phyloP scores from a whole-genome alignment of 2,329 filamentous ascomycete genomes.

The Penicillium sp. region DNA sequence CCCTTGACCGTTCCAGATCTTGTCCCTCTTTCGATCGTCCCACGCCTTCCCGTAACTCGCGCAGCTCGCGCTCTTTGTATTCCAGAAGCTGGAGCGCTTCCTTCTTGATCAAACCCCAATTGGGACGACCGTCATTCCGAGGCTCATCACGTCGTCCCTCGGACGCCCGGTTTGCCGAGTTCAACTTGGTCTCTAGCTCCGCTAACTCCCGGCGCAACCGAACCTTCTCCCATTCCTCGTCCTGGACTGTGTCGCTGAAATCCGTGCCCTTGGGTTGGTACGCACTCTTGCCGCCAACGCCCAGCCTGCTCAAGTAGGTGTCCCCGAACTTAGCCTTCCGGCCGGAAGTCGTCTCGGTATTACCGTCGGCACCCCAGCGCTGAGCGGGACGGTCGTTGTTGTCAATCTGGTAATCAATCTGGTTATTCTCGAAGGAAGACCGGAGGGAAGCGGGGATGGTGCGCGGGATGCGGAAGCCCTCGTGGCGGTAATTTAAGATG shows the following conservation, averaged over 20 bases:
- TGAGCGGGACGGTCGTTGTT: conserved; percentile 65
- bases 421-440: conserved; percentile 85
- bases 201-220: conserved; percentile 85
- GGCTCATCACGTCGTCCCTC: conserved; percentile 53
- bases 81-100: conserved; percentile 92
- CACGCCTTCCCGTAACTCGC: conserved; percentile 62
- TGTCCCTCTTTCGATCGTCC: conserved; percentile 57
- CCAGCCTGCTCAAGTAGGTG: conserved; percentile 86
- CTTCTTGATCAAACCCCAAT: conserved; percentile 85
- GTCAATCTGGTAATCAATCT: conserved; percentile 93
- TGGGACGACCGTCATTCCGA: conserved; percentile 63
- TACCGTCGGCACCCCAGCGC: conserved; percentile 71
- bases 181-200: conserved; percentile 83
- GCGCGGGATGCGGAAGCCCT: conserved; percentile 89
- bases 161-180: conserved; percentile 69
- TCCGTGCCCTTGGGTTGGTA: conserved; percentile 84
- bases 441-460: conserved; percentile 86
- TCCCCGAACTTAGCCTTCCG: conserved; percentile 97
- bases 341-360: conserved; percentile 75
- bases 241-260: conserved; percentile 76
- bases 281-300: conserved; percentile 65
- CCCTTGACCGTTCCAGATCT: conserved; percentile 67
- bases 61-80: conserved; percentile 75
- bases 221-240: conserved; percentile 95
- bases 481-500: conserved; percentile 91